phyloP scores from a whole-genome alignment of 2,329 filamentous ascomycete species.

The Atkinsonella texensis region DNA sequence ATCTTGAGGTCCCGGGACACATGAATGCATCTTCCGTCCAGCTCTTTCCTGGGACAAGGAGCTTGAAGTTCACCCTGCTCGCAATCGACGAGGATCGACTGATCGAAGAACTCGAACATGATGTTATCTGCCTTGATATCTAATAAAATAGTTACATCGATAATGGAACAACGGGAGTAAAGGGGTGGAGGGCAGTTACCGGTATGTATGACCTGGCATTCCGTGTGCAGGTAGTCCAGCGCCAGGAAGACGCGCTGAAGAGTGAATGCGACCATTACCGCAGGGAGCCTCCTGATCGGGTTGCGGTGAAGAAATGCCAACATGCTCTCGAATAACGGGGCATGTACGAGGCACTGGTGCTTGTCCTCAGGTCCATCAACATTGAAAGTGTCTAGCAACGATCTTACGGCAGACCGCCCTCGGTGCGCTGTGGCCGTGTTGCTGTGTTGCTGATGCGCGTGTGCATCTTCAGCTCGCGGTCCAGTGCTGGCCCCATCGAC shows the following conservation, averaged over 20 bases:
- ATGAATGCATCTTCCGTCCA: constrained; percentile 30
- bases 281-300: constrained; percentile 23
- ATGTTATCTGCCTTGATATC: constrained; percentile 36
- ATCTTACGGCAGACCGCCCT: constrained; percentile 19
- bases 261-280: constrained; percentile 20
- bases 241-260: constrained; percentile 29
- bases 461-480: no score
- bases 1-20: constrained; percentile 25
- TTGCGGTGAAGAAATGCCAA: constrained; percentile 17
- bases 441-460: no score
- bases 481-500: no score
- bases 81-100: constrained; percentile 26
- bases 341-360: constrained; percentile 26
- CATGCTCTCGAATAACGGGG: constrained; percentile 11
- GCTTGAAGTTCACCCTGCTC: constrained; percentile 26
- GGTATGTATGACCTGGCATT: constrained; percentile 33
- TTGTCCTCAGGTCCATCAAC: constrained; percentile 21
- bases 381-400: constrained; percentile 25
- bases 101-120: constrained; percentile 26
- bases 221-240: constrained; percentile 32
- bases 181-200: no score
- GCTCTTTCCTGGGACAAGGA: constrained; percentile 29
- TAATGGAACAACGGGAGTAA: no score
- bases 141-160: no score
- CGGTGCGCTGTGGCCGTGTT: constrained; percentile 10